Percentiles rank a stretch among this genome's conserved stretches.
Evolutionary conservation across 1,284 basidiomycete genomes (phyloP).

Genomic region (Pterulicium gracile): DNA sequence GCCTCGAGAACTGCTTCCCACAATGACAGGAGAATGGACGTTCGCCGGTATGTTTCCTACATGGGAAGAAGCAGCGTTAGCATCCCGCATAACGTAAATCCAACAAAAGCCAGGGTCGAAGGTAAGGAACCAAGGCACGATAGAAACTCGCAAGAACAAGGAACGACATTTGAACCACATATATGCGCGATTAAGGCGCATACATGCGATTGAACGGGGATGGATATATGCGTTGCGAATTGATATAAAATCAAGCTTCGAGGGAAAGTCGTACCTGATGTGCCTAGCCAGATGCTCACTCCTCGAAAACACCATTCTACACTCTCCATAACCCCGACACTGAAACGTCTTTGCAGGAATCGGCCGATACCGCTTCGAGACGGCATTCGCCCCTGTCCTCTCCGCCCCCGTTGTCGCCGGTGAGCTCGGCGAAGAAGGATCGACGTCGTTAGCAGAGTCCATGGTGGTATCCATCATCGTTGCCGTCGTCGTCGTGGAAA

Average conservation of each 20-base stretch:
- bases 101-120: conserved; percentile 2
- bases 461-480: too few relatives aligned
- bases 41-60: conserved; percentile 94
- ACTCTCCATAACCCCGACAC: conserved; percentile 90
- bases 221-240: too few relatives aligned
- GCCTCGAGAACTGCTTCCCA: conserved; percentile 88
- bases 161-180: conserved; percentile 7
- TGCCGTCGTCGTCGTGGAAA: too few relatives aligned
- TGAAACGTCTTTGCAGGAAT: conserved; percentile 87
- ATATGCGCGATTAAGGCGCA: too few relatives aligned
- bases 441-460: too few relatives aligned
- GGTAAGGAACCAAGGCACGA: conserved; percentile 4
- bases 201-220: too few relatives aligned
- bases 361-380: conserved; percentile 60
- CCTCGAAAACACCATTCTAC: conserved; percentile 92
- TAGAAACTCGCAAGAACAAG: not conserved
- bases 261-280: conserved; percentile 57
- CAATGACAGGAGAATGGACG: conserved; percentile 94
- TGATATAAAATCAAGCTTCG: conserved; percentile 10
- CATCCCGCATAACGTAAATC: too few relatives aligned
- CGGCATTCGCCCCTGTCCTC: conserved; percentile 13
- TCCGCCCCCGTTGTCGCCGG: too few relatives aligned
- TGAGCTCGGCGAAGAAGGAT: too few relatives aligned
- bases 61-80: conserved; percentile 1
- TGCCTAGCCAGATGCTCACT: conserved; percentile 94